Percentiles rank a stretch among this genome's conserved stretches.
Conservation (phyloP, 202 grass and related monocot species). For the Eragrostis tef region DNA sequence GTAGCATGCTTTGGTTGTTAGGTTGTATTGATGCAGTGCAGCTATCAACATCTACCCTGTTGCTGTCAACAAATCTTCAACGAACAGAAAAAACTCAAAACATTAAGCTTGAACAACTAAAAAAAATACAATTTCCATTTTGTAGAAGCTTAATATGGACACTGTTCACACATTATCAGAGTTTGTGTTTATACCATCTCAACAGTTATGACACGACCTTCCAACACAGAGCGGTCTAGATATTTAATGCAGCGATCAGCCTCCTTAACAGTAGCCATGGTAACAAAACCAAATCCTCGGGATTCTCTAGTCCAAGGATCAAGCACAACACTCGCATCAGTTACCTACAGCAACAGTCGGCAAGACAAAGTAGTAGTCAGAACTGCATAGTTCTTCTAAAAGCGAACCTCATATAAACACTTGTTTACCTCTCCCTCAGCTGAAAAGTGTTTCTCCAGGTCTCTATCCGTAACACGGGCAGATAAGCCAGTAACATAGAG, state of each 20-base stretch:
- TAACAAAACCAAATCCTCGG: conserved; percentile 81
- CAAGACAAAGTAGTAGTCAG: background rate
- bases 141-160: background rate
- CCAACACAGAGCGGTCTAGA: conserved; percentile 62
- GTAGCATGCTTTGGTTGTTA: conserved; percentile 66
- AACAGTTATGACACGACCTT: conserved; percentile 77
- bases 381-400: conserved; percentile 10
- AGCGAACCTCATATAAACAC: background rate
- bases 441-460: conserved; percentile 69
- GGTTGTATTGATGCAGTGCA: conserved; percentile 63
- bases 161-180: background rate
- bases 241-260: conserved; percentile 68
- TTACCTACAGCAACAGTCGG: conserved; percentile 45
- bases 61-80: conserved; percentile 62
- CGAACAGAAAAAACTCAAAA: conserved; percentile 49
- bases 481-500: conserved; percentile 78
- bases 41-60: conserved; percentile 67
- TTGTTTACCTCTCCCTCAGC: conserved; percentile 64
- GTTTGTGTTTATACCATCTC: conserved; percentile 62
- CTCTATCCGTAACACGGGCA: conserved; percentile 47
- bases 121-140: conserved; percentile 32
- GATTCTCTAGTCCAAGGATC: conserved; percentile 78
- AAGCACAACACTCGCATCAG: conserved; percentile 60
- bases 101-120: conserved; percentile 45
- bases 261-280: conserved; percentile 64